Conservation (phyloP, 345 rosid species). For the Ricinus communis region DNA sequence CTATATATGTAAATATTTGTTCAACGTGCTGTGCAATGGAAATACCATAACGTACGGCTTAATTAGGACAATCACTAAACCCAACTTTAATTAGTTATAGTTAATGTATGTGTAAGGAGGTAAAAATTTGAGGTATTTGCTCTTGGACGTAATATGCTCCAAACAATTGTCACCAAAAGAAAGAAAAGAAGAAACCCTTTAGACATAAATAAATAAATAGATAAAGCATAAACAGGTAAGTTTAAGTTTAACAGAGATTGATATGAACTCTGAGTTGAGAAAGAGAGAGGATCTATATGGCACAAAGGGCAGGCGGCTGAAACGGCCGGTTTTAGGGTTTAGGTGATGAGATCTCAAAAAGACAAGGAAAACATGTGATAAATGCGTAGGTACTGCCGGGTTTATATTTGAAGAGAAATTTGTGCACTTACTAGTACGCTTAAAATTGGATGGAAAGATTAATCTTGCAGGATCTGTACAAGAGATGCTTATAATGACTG, state of each 20-base stretch:
- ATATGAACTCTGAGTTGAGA: neutral
- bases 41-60: neutral
- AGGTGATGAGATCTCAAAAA: neutral
- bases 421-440: neutral
- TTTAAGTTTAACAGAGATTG: too few relatives aligned
- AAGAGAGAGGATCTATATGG: neutral
- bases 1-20: neutral
- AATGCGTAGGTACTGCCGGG: neutral
- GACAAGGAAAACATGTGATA: neutral
- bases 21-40: neutral
- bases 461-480: slow-evolving; percentile 18
- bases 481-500: too few relatives aligned
- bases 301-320: slow-evolving; percentile 1
- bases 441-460: slow-evolving; percentile 19
- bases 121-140: neutral
- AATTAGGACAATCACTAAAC: neutral
- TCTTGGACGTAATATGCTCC: too few relatives aligned
- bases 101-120: neutral
- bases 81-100: neutral
- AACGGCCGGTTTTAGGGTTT: slow-evolving; percentile 22
- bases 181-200: too few relatives aligned
- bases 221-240: too few relatives aligned
- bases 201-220: too few relatives aligned
- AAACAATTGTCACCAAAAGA: too few relatives aligned
- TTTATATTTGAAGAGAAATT: neutral